Conservation (phyloP, 2,329 filamentous ascomycete species). For the Arachnomyces sp. region DNA sequence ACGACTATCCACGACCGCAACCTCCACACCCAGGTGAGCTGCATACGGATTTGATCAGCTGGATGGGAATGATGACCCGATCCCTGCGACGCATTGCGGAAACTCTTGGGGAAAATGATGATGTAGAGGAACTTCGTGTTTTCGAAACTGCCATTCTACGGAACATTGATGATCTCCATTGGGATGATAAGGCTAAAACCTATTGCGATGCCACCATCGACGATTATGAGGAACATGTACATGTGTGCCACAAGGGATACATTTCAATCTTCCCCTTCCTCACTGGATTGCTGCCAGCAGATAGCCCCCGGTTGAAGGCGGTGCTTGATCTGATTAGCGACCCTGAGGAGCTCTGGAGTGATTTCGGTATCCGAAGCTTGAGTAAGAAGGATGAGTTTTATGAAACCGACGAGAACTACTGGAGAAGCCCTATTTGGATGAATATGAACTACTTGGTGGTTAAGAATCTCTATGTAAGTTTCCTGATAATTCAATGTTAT, state of each 20-base stretch:
- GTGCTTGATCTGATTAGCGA: constrained; percentile 72
- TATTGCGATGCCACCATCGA: constrained; percentile 96
- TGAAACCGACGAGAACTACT: constrained; percentile 92
- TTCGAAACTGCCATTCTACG: constrained; percentile 69
- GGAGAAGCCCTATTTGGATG: constrained; percentile 90
- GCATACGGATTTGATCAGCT: constrained; percentile 88
- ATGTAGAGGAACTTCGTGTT: constrained; percentile 63
- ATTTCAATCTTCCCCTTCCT: constrained; percentile 90
- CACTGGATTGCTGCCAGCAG: constrained; percentile 66
- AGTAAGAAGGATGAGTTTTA: constrained; percentile 78
- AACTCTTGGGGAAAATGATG: constrained; percentile 67
- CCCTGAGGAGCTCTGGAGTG: constrained; percentile 81
- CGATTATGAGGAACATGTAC: constrained; percentile 80
- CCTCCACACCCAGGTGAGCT: constrained; percentile 93
- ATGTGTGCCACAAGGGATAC: constrained; percentile 96
- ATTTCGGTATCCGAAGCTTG: constrained; percentile 79
- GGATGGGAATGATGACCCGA: constrained; percentile 94
- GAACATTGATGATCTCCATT: constrained; percentile 91
- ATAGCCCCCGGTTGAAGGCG: constrained; percentile 66
- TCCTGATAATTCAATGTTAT: constrained; percentile 4
- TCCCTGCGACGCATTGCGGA: constrained; percentile 74
- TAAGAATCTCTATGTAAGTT: constrained; percentile 67
- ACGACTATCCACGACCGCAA: constrained; percentile 91
- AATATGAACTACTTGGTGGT: constrained; percentile 91
- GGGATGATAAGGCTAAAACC: constrained; percentile 69